These are phyloP conservation scores for Rhododendron ferrugineum DNA, from an alignment of 148 eudicot genomes.

Conservation along the genomic window DNA sequence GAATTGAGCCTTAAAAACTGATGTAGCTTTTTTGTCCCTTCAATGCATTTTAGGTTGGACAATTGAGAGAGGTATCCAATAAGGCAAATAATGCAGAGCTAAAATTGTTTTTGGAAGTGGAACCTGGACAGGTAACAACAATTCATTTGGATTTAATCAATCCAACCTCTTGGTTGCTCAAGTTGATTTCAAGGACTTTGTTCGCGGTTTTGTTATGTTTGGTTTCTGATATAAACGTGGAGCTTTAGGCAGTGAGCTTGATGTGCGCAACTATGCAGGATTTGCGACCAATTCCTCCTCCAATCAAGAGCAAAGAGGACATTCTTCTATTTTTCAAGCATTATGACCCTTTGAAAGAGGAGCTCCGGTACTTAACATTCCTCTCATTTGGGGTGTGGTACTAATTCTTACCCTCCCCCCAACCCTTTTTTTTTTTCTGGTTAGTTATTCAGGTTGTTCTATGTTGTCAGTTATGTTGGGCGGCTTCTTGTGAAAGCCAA, in stretches of 20 bases:
- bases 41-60: conserved; percentile 58
- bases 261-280: conserved; percentile 42
- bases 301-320: conserved; percentile 75
- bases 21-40: neutral
- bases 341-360: conserved; percentile 83
- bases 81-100: conserved; percentile 73
- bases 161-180: neutral
- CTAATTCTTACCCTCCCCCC: neutral
- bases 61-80: conserved; percentile 73
- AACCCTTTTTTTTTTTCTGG: neutral
- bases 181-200: neutral
- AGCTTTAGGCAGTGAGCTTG: neutral
- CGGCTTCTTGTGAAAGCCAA: conserved; percentile 65
- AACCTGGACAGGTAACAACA: conserved; percentile 59
- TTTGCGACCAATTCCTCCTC: conserved; percentile 55
- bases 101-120: conserved; percentile 83
- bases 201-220: neutral
- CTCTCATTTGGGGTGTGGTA: neutral
- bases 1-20: neutral
- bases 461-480: conserved; percentile 65
- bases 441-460: conserved; percentile 1
- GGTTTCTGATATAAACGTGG: neutral
- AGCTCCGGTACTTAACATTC: conserved; percentile 53
- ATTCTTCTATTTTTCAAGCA: conserved; percentile 91
- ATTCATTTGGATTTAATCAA: neutral